Conservation (phyloP, 169 alveolate species). For the Cystoisospora suis region DNA sequence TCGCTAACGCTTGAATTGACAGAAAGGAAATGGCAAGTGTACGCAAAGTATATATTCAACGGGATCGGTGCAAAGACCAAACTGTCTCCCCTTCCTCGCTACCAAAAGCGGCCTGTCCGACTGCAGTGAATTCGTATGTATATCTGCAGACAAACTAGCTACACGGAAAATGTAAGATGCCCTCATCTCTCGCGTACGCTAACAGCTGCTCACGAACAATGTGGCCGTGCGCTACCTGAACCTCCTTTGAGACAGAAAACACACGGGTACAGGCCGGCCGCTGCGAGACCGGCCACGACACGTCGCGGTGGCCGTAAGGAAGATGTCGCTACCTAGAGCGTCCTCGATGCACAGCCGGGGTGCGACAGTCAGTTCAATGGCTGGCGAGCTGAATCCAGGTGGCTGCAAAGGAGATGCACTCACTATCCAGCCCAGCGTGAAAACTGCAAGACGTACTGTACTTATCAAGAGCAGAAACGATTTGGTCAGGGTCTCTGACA, state of each 20-base stretch:
- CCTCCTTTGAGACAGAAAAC: neutral
- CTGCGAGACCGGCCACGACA: neutral
- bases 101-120: no score
- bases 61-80: no score
- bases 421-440: neutral
- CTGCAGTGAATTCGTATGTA: no score
- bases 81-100: no score
- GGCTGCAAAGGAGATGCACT: neutral
- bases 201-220: no score
- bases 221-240: no score
- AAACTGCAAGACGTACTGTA: neutral
- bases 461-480: slow-evolving; percentile 25
- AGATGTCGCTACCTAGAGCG: neutral
- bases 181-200: no score
- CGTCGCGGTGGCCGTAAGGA: neutral
- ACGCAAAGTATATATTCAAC: no score
- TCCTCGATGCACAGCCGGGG: neutral
- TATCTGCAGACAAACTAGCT: no score
- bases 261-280: neutral
- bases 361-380: neutral
- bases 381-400: neutral
- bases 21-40: no score
- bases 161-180: no score
- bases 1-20: no score
- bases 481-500: slow-evolving; percentile 3